These are phyloP conservation scores for Aspergillus phoenicis DNA, from an alignment of 2,329 filamentous ascomycete genomes.

Conservation along the genomic window DNA sequence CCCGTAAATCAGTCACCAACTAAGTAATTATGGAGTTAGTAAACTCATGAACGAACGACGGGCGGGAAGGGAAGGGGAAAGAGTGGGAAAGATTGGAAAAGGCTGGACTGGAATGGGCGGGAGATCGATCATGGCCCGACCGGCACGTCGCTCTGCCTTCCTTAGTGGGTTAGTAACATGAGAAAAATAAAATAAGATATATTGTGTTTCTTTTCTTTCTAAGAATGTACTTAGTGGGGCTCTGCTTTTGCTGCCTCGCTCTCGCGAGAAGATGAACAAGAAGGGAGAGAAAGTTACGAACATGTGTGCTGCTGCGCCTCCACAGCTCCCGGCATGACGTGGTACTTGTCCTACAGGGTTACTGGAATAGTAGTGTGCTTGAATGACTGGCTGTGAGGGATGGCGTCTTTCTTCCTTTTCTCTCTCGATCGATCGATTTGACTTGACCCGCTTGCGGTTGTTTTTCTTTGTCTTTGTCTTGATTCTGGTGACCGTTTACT, in stretches of 20 bases:
- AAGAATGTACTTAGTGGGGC: not conserved
- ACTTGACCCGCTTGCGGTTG: too few species aligned
- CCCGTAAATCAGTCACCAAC: too few species aligned
- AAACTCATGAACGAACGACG: not conserved
- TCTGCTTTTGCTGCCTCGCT: not conserved
- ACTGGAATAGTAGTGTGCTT: not conserved
- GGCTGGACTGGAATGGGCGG: not conserved
- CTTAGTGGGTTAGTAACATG: too few species aligned
- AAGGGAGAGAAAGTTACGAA: constrained; percentile 1
- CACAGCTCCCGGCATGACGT: constrained; percentile 5
- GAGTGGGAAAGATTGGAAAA: too few species aligned
- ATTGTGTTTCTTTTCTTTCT: too few species aligned
- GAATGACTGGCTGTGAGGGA: not conserved
- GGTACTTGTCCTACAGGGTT: not conserved
- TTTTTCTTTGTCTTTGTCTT: too few species aligned
- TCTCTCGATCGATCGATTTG: too few species aligned
- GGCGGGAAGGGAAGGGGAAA: not conserved
- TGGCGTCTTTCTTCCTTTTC: too few species aligned
- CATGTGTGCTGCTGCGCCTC: constrained; percentile 10
- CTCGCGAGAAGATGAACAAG: not conserved
- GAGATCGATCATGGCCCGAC: not conserved
- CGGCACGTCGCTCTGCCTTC: not conserved
- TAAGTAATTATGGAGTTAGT: too few species aligned
- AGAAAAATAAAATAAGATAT: too few species aligned
- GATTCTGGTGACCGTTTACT: too few species aligned